A percentile compares a stretch with the other conserved stretches of the same genome.
Evolutionary conservation across 352 stramenopile species (phyloP).

Genomic region (Discostella stelligera): DNA sequence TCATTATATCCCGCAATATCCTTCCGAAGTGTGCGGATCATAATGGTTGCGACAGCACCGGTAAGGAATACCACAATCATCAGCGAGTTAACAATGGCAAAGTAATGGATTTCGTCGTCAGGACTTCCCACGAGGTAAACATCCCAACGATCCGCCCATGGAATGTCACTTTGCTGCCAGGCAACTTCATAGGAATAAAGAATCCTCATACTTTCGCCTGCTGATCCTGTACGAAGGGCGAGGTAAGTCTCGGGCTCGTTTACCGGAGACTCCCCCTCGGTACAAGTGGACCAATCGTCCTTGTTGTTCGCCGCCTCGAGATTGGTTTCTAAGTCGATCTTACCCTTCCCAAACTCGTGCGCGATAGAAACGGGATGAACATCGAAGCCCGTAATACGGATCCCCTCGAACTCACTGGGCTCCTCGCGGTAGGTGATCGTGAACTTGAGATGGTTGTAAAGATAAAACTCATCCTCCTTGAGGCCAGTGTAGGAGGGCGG

Average conservation of each 20-base stretch:
- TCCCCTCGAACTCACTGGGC: slow-evolving; percentile 53
- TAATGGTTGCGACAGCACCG: slow-evolving; percentile 99
- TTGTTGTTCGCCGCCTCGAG: slow-evolving; percentile 32
- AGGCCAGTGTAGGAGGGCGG: slow-evolving; percentile 63
- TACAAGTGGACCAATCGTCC: slow-evolving; percentile 20
- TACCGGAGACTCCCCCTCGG: slow-evolving; percentile 17
- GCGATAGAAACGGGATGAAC: slow-evolving; percentile 93
- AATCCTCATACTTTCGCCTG: slow-evolving; percentile 74
- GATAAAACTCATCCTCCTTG: slow-evolving; percentile 87
- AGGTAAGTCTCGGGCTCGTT: slow-evolving; percentile 51
- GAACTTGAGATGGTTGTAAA: slow-evolving; percentile 98
- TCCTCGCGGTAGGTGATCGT: slow-evolving; percentile 89
- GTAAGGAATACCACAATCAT: slow-evolving; percentile 99
- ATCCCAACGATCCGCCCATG: slow-evolving; percentile 98
- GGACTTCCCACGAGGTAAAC: slow-evolving; percentile 94
- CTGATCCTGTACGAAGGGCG: slow-evolving; percentile 26
- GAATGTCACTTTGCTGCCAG: slow-evolving; percentile 91
- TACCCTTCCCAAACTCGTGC: slow-evolving; percentile 82
- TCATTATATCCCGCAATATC: slow-evolving; percentile 91
- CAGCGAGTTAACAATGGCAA: slow-evolving; percentile 99
- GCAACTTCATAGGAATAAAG: slow-evolving; percentile 99
- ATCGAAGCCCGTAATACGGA: slow-evolving; percentile 93
- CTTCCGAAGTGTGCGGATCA: slow-evolving; percentile 97
- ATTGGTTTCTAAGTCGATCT: slow-evolving; percentile 21
- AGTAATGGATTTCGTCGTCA: slow-evolving; percentile 98